Evolutionary conservation across 495 filamentous ascomycete genomes (phyloP).

Genomic region (Mytilinidion resinicola): DNA sequence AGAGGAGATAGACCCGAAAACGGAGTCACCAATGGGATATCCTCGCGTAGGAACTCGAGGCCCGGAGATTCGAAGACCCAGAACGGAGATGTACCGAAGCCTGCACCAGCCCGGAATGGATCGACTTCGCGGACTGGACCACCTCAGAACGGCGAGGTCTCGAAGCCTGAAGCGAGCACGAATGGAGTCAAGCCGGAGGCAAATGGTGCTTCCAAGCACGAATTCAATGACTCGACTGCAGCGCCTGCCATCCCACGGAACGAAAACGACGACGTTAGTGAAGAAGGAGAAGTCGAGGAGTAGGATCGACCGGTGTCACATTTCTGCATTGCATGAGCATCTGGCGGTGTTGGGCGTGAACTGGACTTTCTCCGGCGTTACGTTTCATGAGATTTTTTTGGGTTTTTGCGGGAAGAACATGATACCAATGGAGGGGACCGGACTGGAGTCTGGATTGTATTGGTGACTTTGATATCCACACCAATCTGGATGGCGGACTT

Average conservation of each 20-base stretch:
- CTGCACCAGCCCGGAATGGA: background rate
- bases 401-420: background rate
- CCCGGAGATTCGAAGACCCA: background rate
- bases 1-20: background rate
- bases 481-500: background rate
- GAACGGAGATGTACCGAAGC: background rate
- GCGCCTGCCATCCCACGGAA: background rate
- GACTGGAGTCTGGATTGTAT: background rate
- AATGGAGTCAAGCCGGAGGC: background rate
- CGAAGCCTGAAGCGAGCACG: background rate
- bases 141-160: background rate
- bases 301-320: background rate
- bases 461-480: background rate
- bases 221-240: background rate
- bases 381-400: background rate
- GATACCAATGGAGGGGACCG: slow-evolving; percentile 1
- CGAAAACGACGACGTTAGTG: slow-evolving; percentile 2
- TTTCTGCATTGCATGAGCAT: background rate
- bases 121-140: no score
- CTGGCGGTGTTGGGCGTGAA: background rate
- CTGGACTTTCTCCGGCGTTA: background rate
- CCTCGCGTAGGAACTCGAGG: background rate
- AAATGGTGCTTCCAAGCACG: slow-evolving; percentile 1
- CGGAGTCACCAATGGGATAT: background rate
- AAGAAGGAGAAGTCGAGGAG: slow-evolving; percentile 10